Evolutionary conservation across 169 alveolate species (phyloP).

Genomic region (Ichthyophthirius multifiliis): DNA sequence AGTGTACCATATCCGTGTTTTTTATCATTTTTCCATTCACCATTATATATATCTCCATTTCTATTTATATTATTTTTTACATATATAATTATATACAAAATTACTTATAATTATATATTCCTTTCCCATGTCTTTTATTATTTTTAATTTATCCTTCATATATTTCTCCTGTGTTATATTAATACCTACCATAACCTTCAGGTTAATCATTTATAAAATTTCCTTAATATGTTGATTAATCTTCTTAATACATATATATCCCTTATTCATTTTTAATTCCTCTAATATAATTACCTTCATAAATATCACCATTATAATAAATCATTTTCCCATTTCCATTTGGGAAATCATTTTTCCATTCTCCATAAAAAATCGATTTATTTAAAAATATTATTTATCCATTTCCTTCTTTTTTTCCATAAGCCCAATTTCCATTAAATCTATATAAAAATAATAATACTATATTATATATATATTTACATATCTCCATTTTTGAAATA

Average conservation of each 20-base stretch:
- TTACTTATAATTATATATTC: background rate
- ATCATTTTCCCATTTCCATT: constrained; percentile 20
- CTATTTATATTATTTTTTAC: background rate
- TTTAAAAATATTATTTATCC: constrained; percentile 13
- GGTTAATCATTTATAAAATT: background rate
- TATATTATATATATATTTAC: background rate
- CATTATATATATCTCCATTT: constrained; percentile 47
- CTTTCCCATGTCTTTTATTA: constrained; percentile 9
- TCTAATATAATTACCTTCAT: constrained; percentile 35
- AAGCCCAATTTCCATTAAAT: background rate
- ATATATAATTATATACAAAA: background rate
- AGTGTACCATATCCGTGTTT: constrained; percentile 15
- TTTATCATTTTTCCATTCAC: constrained; percentile 31
- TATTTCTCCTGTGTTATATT: background rate
- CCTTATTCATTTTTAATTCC: constrained; percentile 24
- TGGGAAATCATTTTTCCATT: constrained; percentile 11
- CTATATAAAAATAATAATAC: background rate
- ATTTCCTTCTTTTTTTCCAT: constrained; percentile 15
- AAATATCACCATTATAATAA: constrained; percentile 27
- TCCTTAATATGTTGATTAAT: background rate
- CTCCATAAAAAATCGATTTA: constrained; percentile 27
- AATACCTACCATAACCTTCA: background rate
- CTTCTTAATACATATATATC: background rate
- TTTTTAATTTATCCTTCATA: background rate
- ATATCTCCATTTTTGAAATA: constrained; percentile 27